Conservation (phyloP, 495 filamentous ascomycete species). For the Hyaloscypha finlandica region DNA sequence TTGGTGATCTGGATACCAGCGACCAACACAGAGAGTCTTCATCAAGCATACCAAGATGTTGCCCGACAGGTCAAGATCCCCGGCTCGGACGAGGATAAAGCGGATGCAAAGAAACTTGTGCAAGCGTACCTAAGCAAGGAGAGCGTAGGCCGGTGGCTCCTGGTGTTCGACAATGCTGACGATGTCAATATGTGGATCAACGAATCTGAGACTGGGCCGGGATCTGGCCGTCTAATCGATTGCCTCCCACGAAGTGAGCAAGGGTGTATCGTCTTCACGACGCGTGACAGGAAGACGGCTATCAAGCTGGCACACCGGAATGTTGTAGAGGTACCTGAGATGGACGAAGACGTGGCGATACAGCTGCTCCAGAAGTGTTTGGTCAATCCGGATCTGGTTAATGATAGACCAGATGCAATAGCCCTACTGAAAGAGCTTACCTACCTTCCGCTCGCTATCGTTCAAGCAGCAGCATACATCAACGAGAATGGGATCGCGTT, state of each 20-base stretch:
- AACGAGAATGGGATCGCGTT: conserved; percentile 36
- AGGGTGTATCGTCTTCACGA: conserved; percentile 21
- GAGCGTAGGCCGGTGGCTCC: conserved; percentile 17
- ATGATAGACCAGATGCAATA: conserved; percentile 11
- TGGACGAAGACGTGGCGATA: conserved; percentile 36
- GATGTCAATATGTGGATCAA: conserved; percentile 18
- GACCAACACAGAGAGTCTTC: conserved; percentile 12
- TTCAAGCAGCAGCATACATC: conserved; percentile 52
- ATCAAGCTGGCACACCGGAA: conserved; percentile 13
- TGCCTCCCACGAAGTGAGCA: conserved; percentile 15
- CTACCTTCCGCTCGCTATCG: conserved; percentile 48
- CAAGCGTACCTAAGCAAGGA: conserved; percentile 10
- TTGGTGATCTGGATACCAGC: conserved; percentile 24
- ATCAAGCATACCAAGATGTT: conserved; percentile 19
- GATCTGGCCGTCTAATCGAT: conserved; percentile 13
- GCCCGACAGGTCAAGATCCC: conserved; percentile 10
- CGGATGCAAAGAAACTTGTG: conserved; percentile 12
- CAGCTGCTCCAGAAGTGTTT: conserved; percentile 14
- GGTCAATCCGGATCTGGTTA: conserved; percentile 1
- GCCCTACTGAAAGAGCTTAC: conserved; percentile 41
- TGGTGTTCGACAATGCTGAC: conserved; percentile 25
- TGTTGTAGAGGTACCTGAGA: conserved; percentile 36
- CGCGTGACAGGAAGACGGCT: conserved; percentile 15
- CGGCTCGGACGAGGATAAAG: conserved; percentile 3
- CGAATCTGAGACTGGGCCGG: too few species aligned